Base-by-base conservation (phyloP, 805 yeast species). In the Lachancea meyersii region DNA sequence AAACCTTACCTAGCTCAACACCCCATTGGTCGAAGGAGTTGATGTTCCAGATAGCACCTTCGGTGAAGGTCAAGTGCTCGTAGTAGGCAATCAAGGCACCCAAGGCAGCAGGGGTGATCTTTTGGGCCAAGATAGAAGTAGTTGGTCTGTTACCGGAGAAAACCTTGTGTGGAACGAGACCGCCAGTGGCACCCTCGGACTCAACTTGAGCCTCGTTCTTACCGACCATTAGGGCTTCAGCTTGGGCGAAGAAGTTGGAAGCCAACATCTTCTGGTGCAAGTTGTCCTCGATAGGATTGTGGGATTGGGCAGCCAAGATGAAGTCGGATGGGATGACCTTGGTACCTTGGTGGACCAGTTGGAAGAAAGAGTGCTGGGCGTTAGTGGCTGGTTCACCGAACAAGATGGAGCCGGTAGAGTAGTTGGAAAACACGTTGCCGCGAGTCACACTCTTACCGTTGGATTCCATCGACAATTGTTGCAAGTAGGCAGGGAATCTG, bases 21-120 rank as follows among this genome's bases (percentile, higher is more conserved):
- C 98, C 98, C 96, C 97, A 93, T 76, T 93, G 98, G 75, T 93
- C 98, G 65, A 87, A 93, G 16, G 97, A 91, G 81, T 93, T 93
- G 75, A 93, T 89, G 79, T 94, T 93, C 98, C 98, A 91, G 61
- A 93, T 71, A 45, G 98, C 98, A 72, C 98, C 98, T 73, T 93
- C 98, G 46, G 89, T 89, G 71, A 93, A 93, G 32, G 97, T 91
- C 47, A 87, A 78, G 66, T 88, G 96, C 73, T 93, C 98, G 74
- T 93, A 93, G 79, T 93, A 93, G 35, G 95, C 97, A 65, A 93
- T 93, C 70, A 93, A 76, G 35, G 97, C 79, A 72, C 98, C 98
- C 53, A 93, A 77, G 42, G 96, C 70, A 38, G 96, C 97, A 46
- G 98, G 98, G 28, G 97, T 91, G 64, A 91, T 86, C 72, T 86